Percentiles rank a stretch among this genome's conserved stretches.
Conservation (phyloP, 2,329 filamentous ascomycete species). For the Zymoseptoria crescenta region DNA sequence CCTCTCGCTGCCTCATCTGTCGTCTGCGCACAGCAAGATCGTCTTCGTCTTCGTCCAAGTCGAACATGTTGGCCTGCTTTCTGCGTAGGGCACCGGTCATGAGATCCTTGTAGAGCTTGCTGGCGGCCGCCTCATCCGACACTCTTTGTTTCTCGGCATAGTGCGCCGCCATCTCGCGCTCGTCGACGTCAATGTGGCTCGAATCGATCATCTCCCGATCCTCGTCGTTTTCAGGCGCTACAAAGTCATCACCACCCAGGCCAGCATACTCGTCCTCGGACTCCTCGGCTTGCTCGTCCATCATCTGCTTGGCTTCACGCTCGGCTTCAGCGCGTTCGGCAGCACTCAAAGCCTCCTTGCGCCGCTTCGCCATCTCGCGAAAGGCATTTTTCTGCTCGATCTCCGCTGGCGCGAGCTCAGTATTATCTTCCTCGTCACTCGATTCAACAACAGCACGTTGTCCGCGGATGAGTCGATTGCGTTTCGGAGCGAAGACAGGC, state of each 20-base stretch:
- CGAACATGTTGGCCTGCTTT: constrained; percentile 62
- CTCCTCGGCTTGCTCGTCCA: constrained; percentile 91
- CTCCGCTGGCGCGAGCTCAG: constrained; percentile 21
- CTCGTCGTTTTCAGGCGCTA: constrained; percentile 64
- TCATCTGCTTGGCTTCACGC: constrained; percentile 80
- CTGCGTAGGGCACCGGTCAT: constrained; percentile 80
- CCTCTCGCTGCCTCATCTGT: constrained; percentile 77
- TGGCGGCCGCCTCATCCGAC: constrained; percentile 77
- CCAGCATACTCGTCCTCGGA: constrained; percentile 98
- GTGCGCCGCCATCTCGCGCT: constrained; percentile 73
- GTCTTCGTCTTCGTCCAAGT: constrained; percentile 76
- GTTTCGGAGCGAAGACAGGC: constrained; percentile 36
- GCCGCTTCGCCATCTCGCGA: constrained; percentile 59
- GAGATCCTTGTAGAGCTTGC: constrained; percentile 87
- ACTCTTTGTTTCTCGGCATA: constrained; percentile 75
- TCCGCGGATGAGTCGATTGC: constrained; percentile 46
- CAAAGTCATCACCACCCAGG: constrained; percentile 80
- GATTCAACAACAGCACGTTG: constrained; percentile 38
- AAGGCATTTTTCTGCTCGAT: constrained; percentile 50
- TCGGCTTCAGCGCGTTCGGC: constrained; percentile 44
- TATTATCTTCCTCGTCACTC: constrained; percentile 30
- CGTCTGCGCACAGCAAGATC: constrained; percentile 66
- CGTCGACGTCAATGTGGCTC: constrained; percentile 66
- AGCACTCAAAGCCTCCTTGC: constrained; percentile 39
- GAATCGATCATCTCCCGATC: constrained; percentile 86